These are phyloP conservation scores for Aspergillus sp. DNA, from an alignment of 2,329 filamentous ascomycete genomes.

Conservation along the genomic window DNA sequence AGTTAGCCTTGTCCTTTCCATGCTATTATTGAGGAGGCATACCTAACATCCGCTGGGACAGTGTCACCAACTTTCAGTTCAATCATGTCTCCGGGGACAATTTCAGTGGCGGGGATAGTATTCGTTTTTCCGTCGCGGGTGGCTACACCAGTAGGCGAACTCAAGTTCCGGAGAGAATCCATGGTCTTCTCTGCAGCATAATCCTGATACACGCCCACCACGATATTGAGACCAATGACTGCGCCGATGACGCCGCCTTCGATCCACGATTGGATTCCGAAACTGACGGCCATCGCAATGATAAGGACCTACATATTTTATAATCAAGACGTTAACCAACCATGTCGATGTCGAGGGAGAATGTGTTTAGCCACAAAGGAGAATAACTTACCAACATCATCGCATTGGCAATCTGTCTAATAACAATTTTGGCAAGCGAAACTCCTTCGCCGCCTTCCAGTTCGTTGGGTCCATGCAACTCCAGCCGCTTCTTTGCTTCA, in stretches of 20 bases:
- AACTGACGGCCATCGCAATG: constrained; percentile 68
- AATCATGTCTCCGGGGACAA: constrained; percentile 63
- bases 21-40: constrained; percentile 31
- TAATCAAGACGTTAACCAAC: not conserved
- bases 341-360: not conserved
- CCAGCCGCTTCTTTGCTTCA: constrained; percentile 57
- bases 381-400: constrained; percentile 60
- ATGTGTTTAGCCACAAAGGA: not conserved
- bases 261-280: constrained; percentile 57
- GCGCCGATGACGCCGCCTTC: constrained; percentile 61
- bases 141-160: constrained; percentile 58
- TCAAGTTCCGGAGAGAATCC: constrained; percentile 57
- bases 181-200: constrained; percentile 63
- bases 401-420: constrained; percentile 67
- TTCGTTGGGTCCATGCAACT: constrained; percentile 62
- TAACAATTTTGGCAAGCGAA: constrained; percentile 67
- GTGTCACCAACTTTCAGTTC: constrained; percentile 60
- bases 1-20: constrained; percentile 34
- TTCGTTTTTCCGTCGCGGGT: constrained; percentile 58
- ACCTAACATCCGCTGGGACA: constrained; percentile 60
- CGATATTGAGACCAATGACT: constrained; percentile 58
- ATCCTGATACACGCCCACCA: constrained; percentile 62
- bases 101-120: constrained; percentile 56
- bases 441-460: constrained; percentile 66
- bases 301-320: constrained; percentile 63